phyloP scores from a whole-genome alignment of 2,329 filamentous ascomycete species.

The Fusarium subglutinans region DNA sequence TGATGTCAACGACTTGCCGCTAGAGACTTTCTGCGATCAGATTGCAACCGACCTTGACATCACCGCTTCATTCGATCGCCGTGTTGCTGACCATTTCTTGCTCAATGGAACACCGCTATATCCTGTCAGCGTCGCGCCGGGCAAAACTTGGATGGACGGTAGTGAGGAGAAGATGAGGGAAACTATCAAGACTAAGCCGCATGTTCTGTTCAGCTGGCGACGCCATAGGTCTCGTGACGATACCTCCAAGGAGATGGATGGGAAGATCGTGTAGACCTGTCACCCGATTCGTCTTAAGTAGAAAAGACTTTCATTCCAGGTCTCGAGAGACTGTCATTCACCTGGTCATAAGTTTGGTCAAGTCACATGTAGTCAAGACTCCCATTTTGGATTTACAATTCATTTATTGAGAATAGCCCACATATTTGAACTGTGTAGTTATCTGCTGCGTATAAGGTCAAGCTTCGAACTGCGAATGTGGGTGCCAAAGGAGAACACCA shows the following conservation, averaged over 20 bases:
- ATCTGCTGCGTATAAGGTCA: too few species aligned
- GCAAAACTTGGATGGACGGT: constrained; percentile 50
- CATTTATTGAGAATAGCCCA: too few species aligned
- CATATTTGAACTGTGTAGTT: too few species aligned
- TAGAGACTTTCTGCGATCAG: constrained; percentile 80
- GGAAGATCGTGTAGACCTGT: accelerated
- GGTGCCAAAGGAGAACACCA: too few species aligned
- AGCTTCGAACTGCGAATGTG: too few species aligned
- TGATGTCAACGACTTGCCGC: constrained; percentile 82
- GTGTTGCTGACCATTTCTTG: constrained; percentile 44
- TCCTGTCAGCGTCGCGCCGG: constrained; percentile 56
- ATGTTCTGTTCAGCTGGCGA: constrained; percentile 46
- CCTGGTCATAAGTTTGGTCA: too few species aligned
- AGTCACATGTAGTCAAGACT: too few species aligned
- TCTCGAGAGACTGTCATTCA: too few species aligned
- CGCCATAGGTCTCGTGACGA: neutral
- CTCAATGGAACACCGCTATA: constrained; percentile 57
- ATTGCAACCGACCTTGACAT: constrained; percentile 78
- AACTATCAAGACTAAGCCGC: constrained; percentile 53
- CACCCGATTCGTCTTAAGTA: accelerated
- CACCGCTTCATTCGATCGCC: constrained; percentile 63
- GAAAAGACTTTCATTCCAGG: accelerated
- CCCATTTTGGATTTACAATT: too few species aligned
- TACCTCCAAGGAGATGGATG: neutral
- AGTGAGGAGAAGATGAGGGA: constrained; percentile 51